phyloP scores from a whole-genome alignment of 2,329 filamentous ascomycete species.

The Trichoderma atrobrunneum region DNA sequence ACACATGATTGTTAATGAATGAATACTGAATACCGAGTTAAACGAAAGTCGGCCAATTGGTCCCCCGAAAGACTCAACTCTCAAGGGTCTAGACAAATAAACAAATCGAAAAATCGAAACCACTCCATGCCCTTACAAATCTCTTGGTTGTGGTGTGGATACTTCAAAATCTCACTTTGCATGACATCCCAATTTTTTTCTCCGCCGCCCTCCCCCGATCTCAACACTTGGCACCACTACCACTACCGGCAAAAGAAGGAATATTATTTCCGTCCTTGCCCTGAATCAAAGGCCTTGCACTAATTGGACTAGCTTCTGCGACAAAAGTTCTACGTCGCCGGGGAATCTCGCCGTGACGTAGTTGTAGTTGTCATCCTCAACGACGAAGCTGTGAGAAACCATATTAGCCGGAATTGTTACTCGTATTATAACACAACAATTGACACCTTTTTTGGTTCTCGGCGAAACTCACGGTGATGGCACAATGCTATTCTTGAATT shows the following conservation, averaged over 20 bases:
- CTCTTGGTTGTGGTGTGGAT: not conserved
- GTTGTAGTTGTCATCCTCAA: slow-evolving; percentile 48
- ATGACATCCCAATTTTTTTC: not conserved
- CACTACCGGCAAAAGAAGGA: not conserved
- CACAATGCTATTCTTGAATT: slow-evolving; percentile 45
- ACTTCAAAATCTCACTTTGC: slow-evolving; percentile 12
- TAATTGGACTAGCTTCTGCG: slow-evolving; percentile 21
- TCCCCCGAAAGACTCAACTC: not conserved
- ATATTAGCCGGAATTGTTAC: not conserved
- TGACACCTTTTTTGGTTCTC: not conserved
- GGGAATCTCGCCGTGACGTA: slow-evolving; percentile 49
- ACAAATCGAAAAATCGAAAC: not conserved
- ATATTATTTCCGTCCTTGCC: not conserved
- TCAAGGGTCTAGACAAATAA: not conserved
- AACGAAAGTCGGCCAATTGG: not conserved
- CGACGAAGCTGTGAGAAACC: slow-evolving; percentile 42
- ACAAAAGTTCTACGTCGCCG: slow-evolving; percentile 37
- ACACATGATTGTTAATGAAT: not conserved
- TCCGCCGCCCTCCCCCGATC: slow-evolving; percentile 6
- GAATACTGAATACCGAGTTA: not conserved
- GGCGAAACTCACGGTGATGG: slow-evolving; percentile 40
- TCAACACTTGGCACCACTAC: not conserved
- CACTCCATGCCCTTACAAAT: not conserved
- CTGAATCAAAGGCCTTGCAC: slow-evolving; percentile 4
- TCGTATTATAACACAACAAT: not conserved